Base-by-base conservation (phyloP, 768 basidiomycete species). In the Podaxis carcinomalis region DNA sequence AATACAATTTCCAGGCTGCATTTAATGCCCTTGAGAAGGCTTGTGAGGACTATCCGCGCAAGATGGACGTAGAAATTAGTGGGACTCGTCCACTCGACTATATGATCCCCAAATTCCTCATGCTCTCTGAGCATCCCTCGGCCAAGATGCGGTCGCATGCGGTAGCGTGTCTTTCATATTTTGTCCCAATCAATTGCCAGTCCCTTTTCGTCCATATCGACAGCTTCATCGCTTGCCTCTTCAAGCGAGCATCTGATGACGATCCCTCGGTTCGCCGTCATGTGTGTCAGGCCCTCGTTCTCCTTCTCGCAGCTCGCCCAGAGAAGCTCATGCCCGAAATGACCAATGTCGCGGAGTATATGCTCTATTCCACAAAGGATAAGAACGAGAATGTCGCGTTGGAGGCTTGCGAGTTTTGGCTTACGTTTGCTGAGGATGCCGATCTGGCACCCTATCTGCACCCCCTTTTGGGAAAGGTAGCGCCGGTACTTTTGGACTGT, bases 361-460 rank as follows among this genome's bases (percentile, higher is more conserved):
- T 99, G 93, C 82, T 98, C 40, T 98, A 95, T 77, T 96, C 94
- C 27, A 98, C 94, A 13, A 95, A 95, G 75, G 95, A 98, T 79
- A 91, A 92, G 76, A 94, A 98, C 72, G 95, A 98, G 75, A 90
- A 89, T 63, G 96, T 94, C 56, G 95, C 96, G 2, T 81, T 99
- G 52, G 97, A 99, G 77, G 97, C 97, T 23, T 97, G 95, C 81
- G 97, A 99, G 80, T 99, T 99, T 74, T 99, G 97, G 97, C 81
- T 99, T 63, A 97, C 95, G 1, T 98, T 99, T 69, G 95, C 97
- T 14, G 97, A 99, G 72, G 94, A 98, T 66, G 87, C 87, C 40
- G 93, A 94, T 53, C 81, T 98, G 23, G 87, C 87, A 9, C 84
- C 86, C 2, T 92, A 89, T 70, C 79, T 99, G 27, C 88, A 87